Conservation (phyloP, 2,329 filamentous ascomycete species). For the Penicillium sp. region DNA sequence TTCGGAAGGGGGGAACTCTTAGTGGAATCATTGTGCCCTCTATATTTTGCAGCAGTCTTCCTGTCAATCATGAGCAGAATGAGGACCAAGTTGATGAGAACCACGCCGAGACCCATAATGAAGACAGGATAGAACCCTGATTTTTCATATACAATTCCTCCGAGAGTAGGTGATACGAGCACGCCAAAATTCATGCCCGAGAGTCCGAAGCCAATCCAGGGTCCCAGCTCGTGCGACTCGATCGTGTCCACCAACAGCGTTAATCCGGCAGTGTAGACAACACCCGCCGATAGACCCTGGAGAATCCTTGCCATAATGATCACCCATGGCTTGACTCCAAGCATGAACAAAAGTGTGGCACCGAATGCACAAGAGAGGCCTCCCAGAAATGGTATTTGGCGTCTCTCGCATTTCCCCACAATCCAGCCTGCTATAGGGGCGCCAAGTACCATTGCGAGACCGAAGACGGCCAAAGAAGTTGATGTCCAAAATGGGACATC, state of each 20-base stretch:
- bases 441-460: conserved; percentile 4
- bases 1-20: background rate
- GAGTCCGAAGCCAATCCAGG: conserved; percentile 11
- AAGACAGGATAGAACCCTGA: conserved; percentile 9
- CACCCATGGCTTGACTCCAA: conserved; percentile 3
- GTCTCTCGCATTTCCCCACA: conserved; percentile 1
- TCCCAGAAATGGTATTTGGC: conserved; percentile 4
- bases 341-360: conserved; percentile 2
- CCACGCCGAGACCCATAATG: background rate
- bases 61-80: conserved; percentile 9
- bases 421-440: conserved; percentile 6
- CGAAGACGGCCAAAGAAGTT: conserved; percentile 2
- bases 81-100: conserved; percentile 2
- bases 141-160: conserved; percentile 10
- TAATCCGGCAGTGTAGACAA: conserved; percentile 8
- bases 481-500: conserved; percentile 10
- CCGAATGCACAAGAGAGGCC: conserved; percentile 3
- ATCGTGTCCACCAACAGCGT: conserved; percentile 12
- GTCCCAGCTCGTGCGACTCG: conserved; percentile 10
- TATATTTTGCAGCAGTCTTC: background rate
- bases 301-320: conserved; percentile 9
- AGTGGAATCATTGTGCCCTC: background rate
- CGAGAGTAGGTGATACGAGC: conserved; percentile 8
- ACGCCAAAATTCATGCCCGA: conserved; percentile 10
- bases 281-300: conserved; percentile 5